A percentile compares a stretch with the other conserved stretches of the same genome.
phyloP scores from a whole-genome alignment of 2,329 filamentous ascomycete species.

The Fonsecaea multimorphosa region DNA sequence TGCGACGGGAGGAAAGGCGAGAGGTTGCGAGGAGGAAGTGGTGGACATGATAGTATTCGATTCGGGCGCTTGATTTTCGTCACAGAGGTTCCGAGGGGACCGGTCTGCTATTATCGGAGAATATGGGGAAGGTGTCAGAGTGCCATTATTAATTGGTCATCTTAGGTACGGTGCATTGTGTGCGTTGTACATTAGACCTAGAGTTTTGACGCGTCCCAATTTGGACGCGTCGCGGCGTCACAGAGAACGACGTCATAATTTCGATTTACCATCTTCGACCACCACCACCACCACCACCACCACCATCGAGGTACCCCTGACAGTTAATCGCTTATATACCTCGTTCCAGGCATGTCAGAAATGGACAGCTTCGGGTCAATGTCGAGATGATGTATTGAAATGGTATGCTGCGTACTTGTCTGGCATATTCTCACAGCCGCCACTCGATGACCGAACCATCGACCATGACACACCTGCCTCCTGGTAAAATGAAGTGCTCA shows the following conservation, averaged over 20 bases:
- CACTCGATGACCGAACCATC: too few relatives aligned
- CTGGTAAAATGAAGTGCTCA: not conserved
- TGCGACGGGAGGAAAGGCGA: slow-evolving; percentile 43
- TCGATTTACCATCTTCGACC: not conserved
- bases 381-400: not conserved
- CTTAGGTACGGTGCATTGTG: not conserved
- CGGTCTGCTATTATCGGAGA: not conserved
- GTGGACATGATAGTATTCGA: slow-evolving; percentile 5
- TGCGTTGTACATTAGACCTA: not conserved
- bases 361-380: not conserved
- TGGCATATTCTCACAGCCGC: not conserved
- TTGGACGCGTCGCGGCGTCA: slow-evolving; percentile 2
- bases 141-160: not conserved
- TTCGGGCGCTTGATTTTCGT: not conserved
- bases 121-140: not conserved
- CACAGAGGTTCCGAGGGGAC: not conserved
- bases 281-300: not conserved
- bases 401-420: not conserved
- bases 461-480: not conserved
- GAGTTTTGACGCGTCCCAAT: slow-evolving; percentile 12
- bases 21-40: slow-evolving; percentile 40
- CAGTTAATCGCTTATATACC: not conserved
- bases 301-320: too few relatives aligned
- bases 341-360: not conserved
- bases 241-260: not conserved